These are phyloP conservation scores for Moricandia moricandioides DNA, from an alignment of 345 rosid genomes.

Conservation along the genomic window DNA sequence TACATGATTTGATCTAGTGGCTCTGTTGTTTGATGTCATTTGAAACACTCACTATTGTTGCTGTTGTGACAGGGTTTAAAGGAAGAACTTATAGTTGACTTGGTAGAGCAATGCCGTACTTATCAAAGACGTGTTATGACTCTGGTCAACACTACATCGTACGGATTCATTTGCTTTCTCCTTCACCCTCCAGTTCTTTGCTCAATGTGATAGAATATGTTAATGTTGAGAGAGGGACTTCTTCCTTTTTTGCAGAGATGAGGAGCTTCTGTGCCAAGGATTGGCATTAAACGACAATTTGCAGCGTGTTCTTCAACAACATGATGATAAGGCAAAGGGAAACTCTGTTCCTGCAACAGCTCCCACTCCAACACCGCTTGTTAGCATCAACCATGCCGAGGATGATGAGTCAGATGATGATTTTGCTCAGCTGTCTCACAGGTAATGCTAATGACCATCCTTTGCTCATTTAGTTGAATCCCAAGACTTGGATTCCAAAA, in stretches of 20 bases:
- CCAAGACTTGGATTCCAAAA: neutral
- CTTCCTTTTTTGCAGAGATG: conserved; percentile 56
- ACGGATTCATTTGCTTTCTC: conserved; percentile 33
- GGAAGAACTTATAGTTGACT: conserved; percentile 85
- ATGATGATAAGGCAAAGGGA: conserved; percentile 81
- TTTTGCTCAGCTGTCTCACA: conserved; percentile 76
- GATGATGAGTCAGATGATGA: conserved; percentile 92
- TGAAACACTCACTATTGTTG: conserved; percentile 4
- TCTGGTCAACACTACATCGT: conserved; percentile 75
- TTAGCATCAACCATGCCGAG: conserved; percentile 51
- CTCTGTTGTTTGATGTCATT: conserved; percentile 9
- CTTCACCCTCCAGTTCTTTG: neutral
- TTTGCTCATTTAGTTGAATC: neutral
- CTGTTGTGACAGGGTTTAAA: conserved; percentile 62
- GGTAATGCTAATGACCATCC: conserved; percentile 40
- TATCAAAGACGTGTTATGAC: conserved; percentile 79
- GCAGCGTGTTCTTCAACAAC: conserved; percentile 77
- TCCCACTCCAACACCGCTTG: conserved; percentile 52
- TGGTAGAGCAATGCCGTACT: conserved; percentile 84
- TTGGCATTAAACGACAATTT: conserved; percentile 77
- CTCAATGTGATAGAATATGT: neutral
- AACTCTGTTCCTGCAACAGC: conserved; percentile 43
- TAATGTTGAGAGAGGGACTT: conserved; percentile 26
- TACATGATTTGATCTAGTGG: conserved; percentile 1
- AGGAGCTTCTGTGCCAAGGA: conserved; percentile 78